These are phyloP conservation scores for Aspergillus sojae DNA, from an alignment of 2,329 filamentous ascomycete genomes.

Conservation along the genomic window DNA sequence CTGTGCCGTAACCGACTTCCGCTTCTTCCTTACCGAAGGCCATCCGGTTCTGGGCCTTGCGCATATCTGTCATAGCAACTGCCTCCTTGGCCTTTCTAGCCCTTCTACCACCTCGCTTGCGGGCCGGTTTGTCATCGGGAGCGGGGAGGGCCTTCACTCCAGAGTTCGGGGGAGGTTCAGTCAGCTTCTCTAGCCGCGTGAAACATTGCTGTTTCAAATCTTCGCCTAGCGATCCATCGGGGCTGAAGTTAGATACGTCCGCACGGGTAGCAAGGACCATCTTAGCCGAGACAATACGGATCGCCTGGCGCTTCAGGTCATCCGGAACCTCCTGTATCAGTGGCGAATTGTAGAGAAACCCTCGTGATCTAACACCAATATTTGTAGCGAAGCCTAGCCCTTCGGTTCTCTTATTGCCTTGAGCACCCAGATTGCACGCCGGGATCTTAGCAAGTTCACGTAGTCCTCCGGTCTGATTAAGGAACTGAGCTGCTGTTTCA, in stretches of 20 bases:
- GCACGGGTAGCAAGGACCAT: slow-evolving; percentile 90
- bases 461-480: slow-evolving; percentile 89
- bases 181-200: slow-evolving; percentile 86
- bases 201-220: slow-evolving; percentile 80
- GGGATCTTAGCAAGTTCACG: slow-evolving; percentile 89
- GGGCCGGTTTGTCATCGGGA: slow-evolving; percentile 90
- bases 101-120: slow-evolving; percentile 87
- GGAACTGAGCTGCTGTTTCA: slow-evolving; percentile 90
- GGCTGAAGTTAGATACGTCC: slow-evolving; percentile 79
- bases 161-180: slow-evolving; percentile 87
- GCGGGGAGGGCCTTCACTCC: slow-evolving; percentile 83
- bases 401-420: slow-evolving; percentile 85
- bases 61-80: slow-evolving; percentile 92
- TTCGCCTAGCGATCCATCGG: slow-evolving; percentile 81
- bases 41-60: slow-evolving; percentile 95
- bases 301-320: slow-evolving; percentile 88
- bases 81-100: slow-evolving; percentile 96
- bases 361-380: slow-evolving; percentile 85
- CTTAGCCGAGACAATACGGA: slow-evolving; percentile 93
- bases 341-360: slow-evolving; percentile 88
- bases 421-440: slow-evolving; percentile 86
- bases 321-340: slow-evolving; percentile 82
- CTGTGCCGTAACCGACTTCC: slow-evolving; percentile 86
- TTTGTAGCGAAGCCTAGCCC: slow-evolving; percentile 88
- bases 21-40: slow-evolving; percentile 94